Evolutionary conservation across 2,329 filamentous ascomycete genomes (phyloP), one percentile per base, ranked within the genome.

Genomic region (Neurospora sp.): DNA sequence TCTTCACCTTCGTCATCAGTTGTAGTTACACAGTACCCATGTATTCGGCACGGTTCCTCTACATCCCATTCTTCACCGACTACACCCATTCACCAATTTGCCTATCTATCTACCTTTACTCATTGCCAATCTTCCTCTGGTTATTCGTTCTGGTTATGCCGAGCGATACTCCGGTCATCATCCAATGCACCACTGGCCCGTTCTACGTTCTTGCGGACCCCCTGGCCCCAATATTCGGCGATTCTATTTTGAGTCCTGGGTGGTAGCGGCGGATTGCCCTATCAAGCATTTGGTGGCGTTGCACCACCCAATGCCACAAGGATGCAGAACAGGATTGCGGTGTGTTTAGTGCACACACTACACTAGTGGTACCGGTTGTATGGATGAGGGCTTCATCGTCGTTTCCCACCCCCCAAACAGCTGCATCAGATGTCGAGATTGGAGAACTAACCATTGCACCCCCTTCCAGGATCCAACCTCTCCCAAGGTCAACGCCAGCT

Each of bases 401-500:
- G 4, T 46, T 52, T 13, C 5, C 19, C 11, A 2, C 19, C 23
- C 13, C n/a, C 67, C n/a, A 68, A 43, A 28, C 39, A 43, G 33
- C 10, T 46, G 38, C 52, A 33, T 66, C 15, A 33, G 23, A 33
- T 66, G 39, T 23, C 9, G 23, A 66, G 17, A 67, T 71, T 70
- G 69, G 69, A 68, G 38, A 43, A 71, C 74, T 78, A 69, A 76
- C 74, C 67, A 33, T 70, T 39, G 13, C 52, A 33, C 52, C 23
- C 17, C 66, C 67, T 38, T 67, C 71, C 77, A 94, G 93, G 96
- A 70, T 97, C 93, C 71, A 99, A 99, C 79, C 87, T 99, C 70
- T 97, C 93, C 70, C 91, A 96, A 79, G 96, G 96, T 67, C 96
- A 99, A 81, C 90, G 95, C 68, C 96, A 99, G 81, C 89, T 99